Percentiles rank a stretch among this genome's conserved stretches.
Evolutionary conservation across 805 yeast species (phyloP).

Genomic region (Tanozyma kutaoensis): DNA sequence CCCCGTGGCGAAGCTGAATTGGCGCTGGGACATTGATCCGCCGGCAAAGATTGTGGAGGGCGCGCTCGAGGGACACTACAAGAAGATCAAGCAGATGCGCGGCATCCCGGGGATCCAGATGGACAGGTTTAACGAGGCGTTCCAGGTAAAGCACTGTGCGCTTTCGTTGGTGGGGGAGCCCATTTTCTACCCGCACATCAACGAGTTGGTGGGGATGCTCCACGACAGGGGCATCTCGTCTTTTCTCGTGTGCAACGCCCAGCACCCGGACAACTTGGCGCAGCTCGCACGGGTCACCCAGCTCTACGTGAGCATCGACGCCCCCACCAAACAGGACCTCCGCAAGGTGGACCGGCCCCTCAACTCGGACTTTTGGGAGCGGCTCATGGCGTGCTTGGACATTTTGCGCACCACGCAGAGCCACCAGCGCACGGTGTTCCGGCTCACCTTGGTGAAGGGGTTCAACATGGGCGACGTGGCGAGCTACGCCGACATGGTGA

Average conservation of each 20-base stretch:
- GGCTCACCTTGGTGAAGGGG: slow-evolving; percentile 84
- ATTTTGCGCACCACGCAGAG: slow-evolving; percentile 59
- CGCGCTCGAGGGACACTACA: slow-evolving; percentile 80
- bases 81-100: slow-evolving; percentile 85
- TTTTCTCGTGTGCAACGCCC: slow-evolving; percentile 89
- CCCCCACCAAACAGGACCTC: slow-evolving; percentile 72
- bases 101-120: slow-evolving; percentile 93
- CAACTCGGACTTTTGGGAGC: slow-evolving; percentile 86
- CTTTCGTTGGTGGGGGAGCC: slow-evolving; percentile 91
- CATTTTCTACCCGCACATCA: slow-evolving; percentile 83
- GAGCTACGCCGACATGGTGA: slow-evolving; percentile 82
- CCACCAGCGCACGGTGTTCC: slow-evolving; percentile 82
- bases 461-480: slow-evolving; percentile 73
- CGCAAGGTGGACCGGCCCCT: slow-evolving; percentile 82
- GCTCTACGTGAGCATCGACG: slow-evolving; percentile 85
- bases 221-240: slow-evolving; percentile 75
- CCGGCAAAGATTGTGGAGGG: slow-evolving; percentile 79
- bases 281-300: slow-evolving; percentile 71
- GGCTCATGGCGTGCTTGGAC: slow-evolving; percentile 69
- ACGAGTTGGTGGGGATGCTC: slow-evolving; percentile 67
- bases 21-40: slow-evolving; percentile 94
- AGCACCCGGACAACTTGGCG: slow-evolving; percentile 77
- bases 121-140: slow-evolving; percentile 84
- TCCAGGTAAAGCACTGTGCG: slow-evolving; percentile 83
- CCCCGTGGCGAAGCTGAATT: slow-evolving; percentile 81